Percentiles rank a stretch among this genome's conserved stretches.
Conservation (phyloP, 2,329 filamentous ascomycete species). For the Dichotomopilus funicola region DNA sequence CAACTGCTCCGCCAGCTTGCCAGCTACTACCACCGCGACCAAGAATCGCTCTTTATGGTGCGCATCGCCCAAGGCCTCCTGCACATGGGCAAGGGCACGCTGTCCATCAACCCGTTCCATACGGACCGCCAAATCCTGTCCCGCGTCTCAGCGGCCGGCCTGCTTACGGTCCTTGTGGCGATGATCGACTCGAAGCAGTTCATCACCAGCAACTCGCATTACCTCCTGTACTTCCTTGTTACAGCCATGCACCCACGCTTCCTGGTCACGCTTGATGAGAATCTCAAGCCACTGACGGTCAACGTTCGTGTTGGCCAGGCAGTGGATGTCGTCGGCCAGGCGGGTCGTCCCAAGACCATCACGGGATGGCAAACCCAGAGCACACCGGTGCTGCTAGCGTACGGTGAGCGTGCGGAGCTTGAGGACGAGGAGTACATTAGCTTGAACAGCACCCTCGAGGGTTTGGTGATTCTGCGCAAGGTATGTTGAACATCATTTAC, state of each 20-base stretch:
- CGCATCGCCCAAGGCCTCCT: conserved; percentile 94
- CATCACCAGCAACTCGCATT: conserved; percentile 63
- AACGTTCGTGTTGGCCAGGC: conserved; percentile 97
- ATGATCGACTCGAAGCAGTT: conserved; percentile 94
- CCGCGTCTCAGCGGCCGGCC: conserved; percentile 78
- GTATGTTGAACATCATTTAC: conserved; percentile 44
- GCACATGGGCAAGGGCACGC: conserved; percentile 98
- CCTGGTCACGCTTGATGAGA: conserved; percentile 91
- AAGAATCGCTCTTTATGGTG: conserved; percentile 97
- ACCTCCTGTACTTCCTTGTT: conserved; percentile 94
- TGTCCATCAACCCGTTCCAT: conserved; percentile 97
- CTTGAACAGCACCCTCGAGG: conserved; percentile 85
- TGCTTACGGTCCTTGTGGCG: conserved; percentile 83
- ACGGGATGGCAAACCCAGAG: conserved; percentile 99
- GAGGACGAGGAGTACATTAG: conserved; percentile 97
- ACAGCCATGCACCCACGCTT: conserved; percentile 96
- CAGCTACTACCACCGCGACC: conserved; percentile 95
- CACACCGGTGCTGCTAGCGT: conserved; percentile 91
- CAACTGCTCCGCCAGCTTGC: conserved; percentile 91
- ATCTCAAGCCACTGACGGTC: conserved; percentile 86
- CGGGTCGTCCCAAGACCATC: conserved; percentile 95
- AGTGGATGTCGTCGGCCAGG: conserved; percentile 95
- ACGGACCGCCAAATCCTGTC: conserved; percentile 95
- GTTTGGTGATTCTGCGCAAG: conserved; percentile 94
- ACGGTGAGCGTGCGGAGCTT: conserved; percentile 91